A percentile compares a stretch with the other conserved stretches of the same genome.
Evolutionary conservation across 805 yeast species (phyloP).

Genomic region (Torulaspora microellipsoides): DNA sequence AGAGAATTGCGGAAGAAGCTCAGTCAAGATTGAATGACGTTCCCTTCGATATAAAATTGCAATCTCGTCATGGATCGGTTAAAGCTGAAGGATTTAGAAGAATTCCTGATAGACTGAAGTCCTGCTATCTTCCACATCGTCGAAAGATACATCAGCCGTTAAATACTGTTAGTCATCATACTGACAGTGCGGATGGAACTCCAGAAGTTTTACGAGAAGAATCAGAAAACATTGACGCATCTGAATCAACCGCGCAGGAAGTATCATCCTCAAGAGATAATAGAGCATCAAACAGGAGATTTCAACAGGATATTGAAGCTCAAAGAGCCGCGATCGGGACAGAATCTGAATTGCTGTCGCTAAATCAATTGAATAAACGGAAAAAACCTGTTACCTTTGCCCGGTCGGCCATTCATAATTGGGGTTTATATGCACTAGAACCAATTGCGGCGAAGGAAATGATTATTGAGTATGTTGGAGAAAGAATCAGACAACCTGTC

Average conservation of each 20-base stretch:
- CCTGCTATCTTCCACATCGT: slow-evolving; percentile 78
- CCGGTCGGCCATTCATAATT: slow-evolving; percentile 92
- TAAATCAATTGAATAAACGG: slow-evolving; percentile 83
- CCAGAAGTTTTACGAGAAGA: slow-evolving; percentile 20
- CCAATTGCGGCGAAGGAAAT: slow-evolving; percentile 94
- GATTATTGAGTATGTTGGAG: slow-evolving; percentile 98
- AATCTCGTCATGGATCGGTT: slow-evolving; percentile 54
- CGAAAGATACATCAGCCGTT: slow-evolving; percentile 63
- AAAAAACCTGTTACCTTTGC: slow-evolving; percentile 96
- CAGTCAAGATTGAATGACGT: slow-evolving; percentile 28
- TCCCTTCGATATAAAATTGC: slow-evolving; percentile 29
- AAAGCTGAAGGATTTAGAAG: slow-evolving; percentile 70
- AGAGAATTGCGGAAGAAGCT: slow-evolving; percentile 8
- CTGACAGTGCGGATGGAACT: slow-evolving; percentile 39
- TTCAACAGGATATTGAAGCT: slow-evolving; percentile 84
- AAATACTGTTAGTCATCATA: slow-evolving; percentile 62
- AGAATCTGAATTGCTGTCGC: slow-evolving; percentile 73
- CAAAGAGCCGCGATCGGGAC: slow-evolving; percentile 73
- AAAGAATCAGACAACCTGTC: slow-evolving; percentile 84
- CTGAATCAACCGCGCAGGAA: slow-evolving; percentile 24
- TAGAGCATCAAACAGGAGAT: slow-evolving; percentile 80
- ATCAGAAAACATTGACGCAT: slow-evolving; percentile 17
- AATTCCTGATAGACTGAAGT: slow-evolving; percentile 67
- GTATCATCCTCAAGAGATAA: slow-evolving; percentile 75
- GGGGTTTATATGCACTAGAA: slow-evolving; percentile 96